A percentile compares a stretch with the other conserved stretches of the same genome.
phyloP scores from a whole-genome alignment of 179 eudicot species.

The Patellifolia procumbens region DNA sequence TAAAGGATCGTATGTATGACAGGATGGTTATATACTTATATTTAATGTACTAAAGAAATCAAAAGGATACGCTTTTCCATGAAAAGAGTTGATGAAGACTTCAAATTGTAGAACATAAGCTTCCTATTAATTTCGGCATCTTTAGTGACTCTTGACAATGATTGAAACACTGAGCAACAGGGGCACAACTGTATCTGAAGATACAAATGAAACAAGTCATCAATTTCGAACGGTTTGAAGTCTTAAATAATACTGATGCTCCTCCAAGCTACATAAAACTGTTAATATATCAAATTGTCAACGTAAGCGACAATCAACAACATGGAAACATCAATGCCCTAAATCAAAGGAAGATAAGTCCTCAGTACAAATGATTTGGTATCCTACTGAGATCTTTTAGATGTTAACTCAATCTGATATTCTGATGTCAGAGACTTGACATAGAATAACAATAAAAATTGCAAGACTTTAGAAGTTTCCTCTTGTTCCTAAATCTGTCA shows the following conservation, averaged over 20 bases:
- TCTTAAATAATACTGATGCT: not conserved
- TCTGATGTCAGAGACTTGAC: not conserved
- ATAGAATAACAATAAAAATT: not conserved
- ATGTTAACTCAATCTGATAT: not conserved
- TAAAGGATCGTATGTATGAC: not conserved
- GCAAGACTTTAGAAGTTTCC: not conserved
- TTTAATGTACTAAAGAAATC: not conserved
- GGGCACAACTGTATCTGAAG: conserved; percentile 53
- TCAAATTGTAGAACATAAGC: conserved; percentile 53
- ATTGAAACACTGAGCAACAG: conserved; percentile 62
- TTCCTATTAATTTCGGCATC: conserved; percentile 52
- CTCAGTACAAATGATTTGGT: not conserved
- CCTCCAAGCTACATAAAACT: not conserved
- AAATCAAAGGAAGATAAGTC: not conserved
- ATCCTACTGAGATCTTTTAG: not conserved
- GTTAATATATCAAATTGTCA: not conserved
- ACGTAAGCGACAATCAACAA: not conserved
- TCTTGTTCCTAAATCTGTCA: not conserved
- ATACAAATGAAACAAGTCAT: conserved; percentile 23
- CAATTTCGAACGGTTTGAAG: too few relatives aligned
- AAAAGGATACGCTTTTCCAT: conserved; percentile 77
- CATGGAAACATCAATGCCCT: not conserved
- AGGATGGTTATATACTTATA: conserved; percentile 1
- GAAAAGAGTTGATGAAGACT: conserved; percentile 43
- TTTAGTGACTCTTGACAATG: conserved; percentile 36